Base-by-base conservation (phyloP, 1,284 basidiomycete genomes). In the Athelia psychrophila region DNA sequence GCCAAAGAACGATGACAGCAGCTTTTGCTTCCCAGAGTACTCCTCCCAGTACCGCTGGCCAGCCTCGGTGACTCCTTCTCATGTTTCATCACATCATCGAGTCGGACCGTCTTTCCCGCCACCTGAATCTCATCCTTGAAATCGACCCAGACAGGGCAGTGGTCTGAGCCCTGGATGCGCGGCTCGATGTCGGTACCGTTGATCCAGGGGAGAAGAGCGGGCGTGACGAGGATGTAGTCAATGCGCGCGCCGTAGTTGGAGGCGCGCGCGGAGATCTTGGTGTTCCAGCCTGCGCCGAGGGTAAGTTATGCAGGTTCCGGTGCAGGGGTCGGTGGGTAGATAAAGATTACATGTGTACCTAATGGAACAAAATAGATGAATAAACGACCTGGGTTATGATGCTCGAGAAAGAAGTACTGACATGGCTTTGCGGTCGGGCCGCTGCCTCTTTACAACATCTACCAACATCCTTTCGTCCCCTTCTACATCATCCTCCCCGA, bases 191-290 rank as follows among this genome's bases (percentile, higher is more conserved):
- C 92, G 1, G 90, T 89, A 46, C 80, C 77, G 62, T 92, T 93
- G 62, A 99, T 81, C 95, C 95, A 98, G 0, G 90, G 91, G 2
- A 95, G 73, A 2, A 99, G 76, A 6, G 91, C 93, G 2, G 80
- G 83, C 0, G 95, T 94, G 56, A 91, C 81, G 48, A 99, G 83
- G 51, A 98, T 89, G 67, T 95, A 95, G 70, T 99, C 97, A 52
- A 99, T 88, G 3, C 97, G 84, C 0, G 93, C 88, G 16, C 96
- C 96, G 60, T 98, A 99, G 69, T 99, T 99, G 0, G 91, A 84
- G 23, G 88, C 91, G 22, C 96, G 81, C 0, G 95, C 95, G 53
- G 91, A 89, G 22, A 96, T 86, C 62, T 93, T 92, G 27, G 84
- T 91, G 63, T 98, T 97, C 97, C 97, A 99, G 63, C 91, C 91